Evolutionary conservation across 495 filamentous ascomycete genomes (phyloP), one percentile per base, ranked within the genome.

Genomic region (Lichenothelia convexa): DNA sequence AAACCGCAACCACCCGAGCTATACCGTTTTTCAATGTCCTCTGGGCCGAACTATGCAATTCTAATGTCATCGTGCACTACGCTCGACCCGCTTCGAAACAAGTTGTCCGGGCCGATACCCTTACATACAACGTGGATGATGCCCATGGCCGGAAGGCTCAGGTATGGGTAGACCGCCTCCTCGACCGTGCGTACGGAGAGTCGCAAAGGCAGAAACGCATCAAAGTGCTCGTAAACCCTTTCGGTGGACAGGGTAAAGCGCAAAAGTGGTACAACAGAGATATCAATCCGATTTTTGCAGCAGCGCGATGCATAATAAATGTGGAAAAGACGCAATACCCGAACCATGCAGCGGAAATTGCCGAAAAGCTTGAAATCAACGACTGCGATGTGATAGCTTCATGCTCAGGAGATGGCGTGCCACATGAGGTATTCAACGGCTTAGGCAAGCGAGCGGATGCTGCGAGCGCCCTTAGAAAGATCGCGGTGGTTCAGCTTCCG

Each of bases 371-470:
- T n/a, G 76, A 94, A 50, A 68, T 80, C 15, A 67, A 81, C 16
- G 68, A 65, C 2, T 91, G 70, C 48, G 89, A 97, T 58, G 72
- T 81, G 4, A 67, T 93, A 5, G 70, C 89, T 9, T 79, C 80
- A 42, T 92, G 85, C 48, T 94, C 87, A 6, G 89, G 89, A 2
- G 89, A 97, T 45, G 89, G 89, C 8, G 52, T 93, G 13, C 80
- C 83, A 0, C 78, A 93, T 48, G 87, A 97, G 56, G 80, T 93
- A 9, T 93, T 93, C 64, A 95, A 97, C 50, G 89, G 89, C 5
- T 51, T 97, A 17, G 83, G 64, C 12, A 77, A 75, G 53, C 75
- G 80, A 31, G 45, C 60, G 5, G 76, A 94, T 56, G 84, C 82
- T 18, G 59, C 67, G 31, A 68, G 66, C 32, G 89, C 86, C 0